Base-by-base conservation (phyloP, 148 eudicot genomes). In the Fagopyrum tataricum region DNA sequence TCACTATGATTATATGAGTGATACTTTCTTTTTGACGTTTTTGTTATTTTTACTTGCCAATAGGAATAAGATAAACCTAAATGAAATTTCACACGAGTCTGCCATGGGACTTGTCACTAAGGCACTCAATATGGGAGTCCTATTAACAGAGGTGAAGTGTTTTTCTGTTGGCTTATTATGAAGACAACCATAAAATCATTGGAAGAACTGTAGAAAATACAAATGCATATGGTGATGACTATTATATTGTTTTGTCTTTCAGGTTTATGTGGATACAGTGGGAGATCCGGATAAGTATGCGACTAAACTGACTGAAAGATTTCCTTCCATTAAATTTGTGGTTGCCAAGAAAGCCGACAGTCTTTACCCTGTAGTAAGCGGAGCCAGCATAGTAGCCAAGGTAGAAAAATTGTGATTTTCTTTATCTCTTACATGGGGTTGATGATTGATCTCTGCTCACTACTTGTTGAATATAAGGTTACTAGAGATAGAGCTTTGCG, bases 341-440 rank as follows among this genome's bases (percentile, higher is more conserved):
- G 99, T 91, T 73, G 93, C 99, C 49, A 95, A 95, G 85, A 95
- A 91, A 85, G 99, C 99, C 43, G 99, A 95, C 80, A 95, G 99
- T 80, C 94, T 95, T 37, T 95, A 91, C 81, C 99, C 99, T 37
- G 99, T 95, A 76, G 99, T 95, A 37, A 95, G 99, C 85, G 99
- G 99, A 79, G 99, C 99, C 61, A 95, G 99, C 82, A 95, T 95
- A 46, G 99, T 86, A 49, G 99, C 99, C 18, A 95, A 95, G 96
- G 97, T 91, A 70, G 75, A 55, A 42, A 37, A 31, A 14, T 70
- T 18, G 61, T 51, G 24, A 66, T 46, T 53, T 72, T 73, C 41
- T 7, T 31, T 73, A n/a, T 31, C 37, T 31, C 37, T 31, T 70
- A 56, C 37, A 6, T 23, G 24, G 43, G 47, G 52, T 75, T 31